Evolutionary conservation across 257 asterid species (phyloP).

Genomic region (Thymus quinquecostatus): DNA sequence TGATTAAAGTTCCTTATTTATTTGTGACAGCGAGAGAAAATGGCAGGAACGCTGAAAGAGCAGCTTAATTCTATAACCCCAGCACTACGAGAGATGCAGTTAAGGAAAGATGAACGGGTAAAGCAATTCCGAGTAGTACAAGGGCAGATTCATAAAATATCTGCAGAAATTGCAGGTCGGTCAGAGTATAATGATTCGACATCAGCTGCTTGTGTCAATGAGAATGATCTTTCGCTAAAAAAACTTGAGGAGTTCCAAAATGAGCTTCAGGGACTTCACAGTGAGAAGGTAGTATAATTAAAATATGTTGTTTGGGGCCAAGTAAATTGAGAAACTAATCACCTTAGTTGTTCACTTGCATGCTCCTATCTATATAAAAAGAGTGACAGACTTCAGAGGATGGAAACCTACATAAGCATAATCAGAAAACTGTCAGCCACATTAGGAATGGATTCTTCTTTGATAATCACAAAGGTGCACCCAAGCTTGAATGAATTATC

Average conservation of each 20-base stretch:
- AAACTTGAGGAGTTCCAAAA: conserved; percentile 84
- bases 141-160: conserved; percentile 77
- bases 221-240: conserved; percentile 80
- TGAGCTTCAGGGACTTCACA: conserved; percentile 88
- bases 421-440: conserved; percentile 68
- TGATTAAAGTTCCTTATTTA: conserved; percentile 31
- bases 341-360: conserved; percentile 22
- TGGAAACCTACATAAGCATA: conserved; percentile 71
- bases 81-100: conserved; percentile 84
- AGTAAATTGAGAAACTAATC: conserved; percentile 14
- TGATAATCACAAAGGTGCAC: conserved; percentile 91
- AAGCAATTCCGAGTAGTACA: conserved; percentile 83
- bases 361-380: conserved; percentile 35
- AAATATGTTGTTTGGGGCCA: not conserved
- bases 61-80: conserved; percentile 86
- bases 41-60: conserved; percentile 84
- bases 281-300: conserved; percentile 66
- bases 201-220: conserved; percentile 54
- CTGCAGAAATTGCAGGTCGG: conserved; percentile 84
- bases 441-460: conserved; percentile 89
- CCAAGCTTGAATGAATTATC: conserved; percentile 95
- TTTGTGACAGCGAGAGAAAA: conserved; percentile 82
- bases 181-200: conserved; percentile 75
- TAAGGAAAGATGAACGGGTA: conserved; percentile 77
- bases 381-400: conserved; percentile 88